Base-by-base conservation (phyloP, 192 early-diverging fungal genomes). In the Coemansia javaensis region DNA sequence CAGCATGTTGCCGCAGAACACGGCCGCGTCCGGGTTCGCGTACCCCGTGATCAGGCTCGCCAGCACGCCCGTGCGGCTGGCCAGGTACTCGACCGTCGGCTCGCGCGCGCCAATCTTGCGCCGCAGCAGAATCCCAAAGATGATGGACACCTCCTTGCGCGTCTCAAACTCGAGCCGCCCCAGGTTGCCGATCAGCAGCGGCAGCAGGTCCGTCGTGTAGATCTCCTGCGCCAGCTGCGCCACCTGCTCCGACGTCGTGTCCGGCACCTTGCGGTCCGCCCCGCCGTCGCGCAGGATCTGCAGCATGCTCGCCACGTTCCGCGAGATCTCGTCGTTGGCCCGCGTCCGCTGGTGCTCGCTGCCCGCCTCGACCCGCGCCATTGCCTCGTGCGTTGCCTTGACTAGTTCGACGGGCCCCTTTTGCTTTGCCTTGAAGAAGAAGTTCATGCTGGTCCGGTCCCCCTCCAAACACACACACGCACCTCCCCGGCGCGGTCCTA, bases 1-100 rank as follows among this genome's bases (percentile, higher is more conserved):
- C 32, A 99, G 77, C 53, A 98, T 97, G 81, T 96, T 88, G 45
- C 97, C 97, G 53, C 97, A 99, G 59, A 94, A 95, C 18, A 98
- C 72, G 20, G 97, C 93, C 47, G 95, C 91, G 36, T 98, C 93
- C 32, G 89, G 94, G 51, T 90, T 94, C 58, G 91, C 87, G 73
- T 99, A 99, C 81, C 93, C 92, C 41, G 80, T 77, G 20, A 97
- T 77, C 44, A 99, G 66, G 5, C 81, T 83, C 46, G 85, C 82
- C 46, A 98, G 60, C 36, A 97, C 86, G 40, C 89, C 84, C 50
- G 91, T 86, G 47, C 85, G 78, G 16, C 79, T 87, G 63, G 81
- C 82, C 48, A 99, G 82, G 59, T 97, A 93, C 63, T 99, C 97
- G 41, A 94, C 89, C 0, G 94, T 99, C 11, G 97, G 97, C 59